A percentile compares a stretch with the other conserved stretches of the same genome.
These are phyloP conservation scores for Candida patagonica DNA, from an alignment of 805 yeast species.

Conservation along the genomic window DNA sequence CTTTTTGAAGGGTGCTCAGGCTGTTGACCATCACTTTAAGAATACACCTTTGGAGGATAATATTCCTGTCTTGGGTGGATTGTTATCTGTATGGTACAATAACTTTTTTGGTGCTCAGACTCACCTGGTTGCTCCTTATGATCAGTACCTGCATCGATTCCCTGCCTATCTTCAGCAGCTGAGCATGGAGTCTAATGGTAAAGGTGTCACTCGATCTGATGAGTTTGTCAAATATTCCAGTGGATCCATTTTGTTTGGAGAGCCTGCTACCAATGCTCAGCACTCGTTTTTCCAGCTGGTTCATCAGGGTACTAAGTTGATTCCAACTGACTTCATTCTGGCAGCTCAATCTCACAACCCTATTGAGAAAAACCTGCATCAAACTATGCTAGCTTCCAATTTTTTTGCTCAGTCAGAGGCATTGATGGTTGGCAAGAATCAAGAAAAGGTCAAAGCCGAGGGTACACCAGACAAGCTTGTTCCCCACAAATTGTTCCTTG, in stretches of 20 bases:
- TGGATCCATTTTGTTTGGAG: constrained; percentile 93
- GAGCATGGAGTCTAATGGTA: constrained; percentile 99
- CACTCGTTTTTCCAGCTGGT: constrained; percentile 99
- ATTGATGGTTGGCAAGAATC: constrained; percentile 86
- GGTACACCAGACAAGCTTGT: constrained; percentile 80
- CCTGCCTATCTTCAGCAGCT: constrained; percentile 98
- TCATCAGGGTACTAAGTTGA: constrained; percentile 97
- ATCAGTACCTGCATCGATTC: constrained; percentile 97
- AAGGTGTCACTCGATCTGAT: constrained; percentile 89
- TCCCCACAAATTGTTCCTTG: constrained; percentile 94
- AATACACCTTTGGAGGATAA: constrained; percentile 80
- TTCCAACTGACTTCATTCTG: constrained; percentile 92
- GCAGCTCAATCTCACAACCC: constrained; percentile 99
- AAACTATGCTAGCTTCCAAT: constrained; percentile 97
- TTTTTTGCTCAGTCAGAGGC: constrained; percentile 98
- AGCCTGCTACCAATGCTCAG: constrained; percentile 98
- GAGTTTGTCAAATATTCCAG: constrained; percentile 90
- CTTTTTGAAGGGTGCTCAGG: constrained; percentile 95
- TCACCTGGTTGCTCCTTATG: constrained; percentile 96
- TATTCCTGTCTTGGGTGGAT: constrained; percentile 90
- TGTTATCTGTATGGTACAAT: constrained; percentile 95
- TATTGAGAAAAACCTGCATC: constrained; percentile 87
- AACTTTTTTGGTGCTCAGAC: constrained; percentile 98
- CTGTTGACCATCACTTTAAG: constrained; percentile 84
- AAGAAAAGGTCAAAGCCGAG: constrained; percentile 70